Percentiles rank a stretch among this genome's conserved stretches.
These are phyloP conservation scores for Lanmaoa rubissima DNA, from an alignment of 768 basidiomycete species.

Conservation along the genomic window DNA sequence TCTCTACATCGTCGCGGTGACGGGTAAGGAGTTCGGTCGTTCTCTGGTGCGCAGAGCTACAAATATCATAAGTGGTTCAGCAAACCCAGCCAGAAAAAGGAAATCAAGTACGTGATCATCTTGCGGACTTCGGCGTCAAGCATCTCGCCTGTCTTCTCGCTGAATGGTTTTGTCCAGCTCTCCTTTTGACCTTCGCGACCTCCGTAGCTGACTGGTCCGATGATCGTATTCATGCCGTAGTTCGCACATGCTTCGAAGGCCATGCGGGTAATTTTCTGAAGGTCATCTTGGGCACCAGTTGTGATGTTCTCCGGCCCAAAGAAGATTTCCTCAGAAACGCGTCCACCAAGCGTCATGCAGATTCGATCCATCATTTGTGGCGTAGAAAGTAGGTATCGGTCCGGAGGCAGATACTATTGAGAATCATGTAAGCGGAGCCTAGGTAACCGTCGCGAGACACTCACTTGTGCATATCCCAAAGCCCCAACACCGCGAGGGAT, in stretches of 20 bases:
- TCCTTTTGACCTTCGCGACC: slow-evolving; percentile 82
- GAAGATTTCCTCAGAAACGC: slow-evolving; percentile 98
- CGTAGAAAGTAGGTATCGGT: slow-evolving; percentile 92
- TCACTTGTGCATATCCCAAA: slow-evolving; percentile 92
- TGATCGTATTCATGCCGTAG: slow-evolving; percentile 94
- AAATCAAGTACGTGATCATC: slow-evolving; percentile 77
- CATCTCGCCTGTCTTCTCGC: slow-evolving; percentile 95
- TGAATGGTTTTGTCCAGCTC: slow-evolving; percentile 95
- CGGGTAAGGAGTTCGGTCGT: slow-evolving; percentile 79
- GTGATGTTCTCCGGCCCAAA: slow-evolving; percentile 91
- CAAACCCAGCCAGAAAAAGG: background rate
- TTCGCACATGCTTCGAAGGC: slow-evolving; percentile 94
- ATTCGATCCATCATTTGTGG: slow-evolving; percentile 95
- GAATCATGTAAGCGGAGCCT: slow-evolving; percentile 9
- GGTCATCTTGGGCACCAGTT: slow-evolving; percentile 96
- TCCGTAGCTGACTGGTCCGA: slow-evolving; percentile 96
- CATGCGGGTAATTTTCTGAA: slow-evolving; percentile 97
- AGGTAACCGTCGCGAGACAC: slow-evolving; percentile 12
- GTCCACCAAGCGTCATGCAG: slow-evolving; percentile 97
- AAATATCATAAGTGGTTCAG: slow-evolving; percentile 9
- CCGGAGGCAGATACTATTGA: slow-evolving; percentile 84
- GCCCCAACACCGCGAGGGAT: slow-evolving; percentile 96
- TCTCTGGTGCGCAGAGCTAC: slow-evolving; percentile 73
- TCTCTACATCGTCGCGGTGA: slow-evolving; percentile 87
- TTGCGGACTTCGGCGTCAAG: slow-evolving; percentile 89